Conservation (phyloP, 805 yeast genomes). For the Monosporozyma siamensis region DNA sequence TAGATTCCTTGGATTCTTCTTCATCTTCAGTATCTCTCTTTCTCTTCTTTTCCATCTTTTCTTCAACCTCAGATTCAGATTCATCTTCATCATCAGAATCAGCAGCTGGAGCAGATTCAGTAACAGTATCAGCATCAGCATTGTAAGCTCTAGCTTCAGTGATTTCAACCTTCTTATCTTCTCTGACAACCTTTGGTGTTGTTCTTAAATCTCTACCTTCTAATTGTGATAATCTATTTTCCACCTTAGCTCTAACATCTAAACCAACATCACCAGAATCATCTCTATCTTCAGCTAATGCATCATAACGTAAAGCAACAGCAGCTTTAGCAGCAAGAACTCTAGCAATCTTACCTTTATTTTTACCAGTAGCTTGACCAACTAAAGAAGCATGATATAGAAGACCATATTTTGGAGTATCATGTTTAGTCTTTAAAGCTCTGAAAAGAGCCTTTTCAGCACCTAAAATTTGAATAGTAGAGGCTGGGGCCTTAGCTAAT, state of each 20-base stretch:
- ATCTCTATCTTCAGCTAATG: slow-evolving; percentile 92
- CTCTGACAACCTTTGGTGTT: slow-evolving; percentile 71
- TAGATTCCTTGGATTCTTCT: slow-evolving; percentile 24
- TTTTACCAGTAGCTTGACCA: slow-evolving; percentile 96
- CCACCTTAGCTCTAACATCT: slow-evolving; percentile 86
- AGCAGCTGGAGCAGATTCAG: slow-evolving; percentile 31
- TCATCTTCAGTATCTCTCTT: slow-evolving; percentile 29
- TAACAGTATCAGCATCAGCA: slow-evolving; percentile 81
- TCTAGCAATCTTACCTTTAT: slow-evolving; percentile 98
- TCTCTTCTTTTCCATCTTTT: slow-evolving; percentile 30
- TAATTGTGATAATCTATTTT: slow-evolving; percentile 83
- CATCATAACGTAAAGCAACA: slow-evolving; percentile 92
- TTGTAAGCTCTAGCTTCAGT: slow-evolving; percentile 82
- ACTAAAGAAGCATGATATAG: slow-evolving; percentile 93
- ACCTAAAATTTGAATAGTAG: slow-evolving; percentile 95
- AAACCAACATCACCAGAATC: slow-evolving; percentile 92
- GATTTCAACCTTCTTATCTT: slow-evolving; percentile 78
- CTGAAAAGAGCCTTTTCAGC: slow-evolving; percentile 98
- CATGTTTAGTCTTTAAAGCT: slow-evolving; percentile 96
- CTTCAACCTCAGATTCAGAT: slow-evolving; percentile 29
- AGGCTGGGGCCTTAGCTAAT: slow-evolving; percentile 96
- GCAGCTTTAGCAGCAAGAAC: slow-evolving; percentile 98
- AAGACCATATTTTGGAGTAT: slow-evolving; percentile 97
- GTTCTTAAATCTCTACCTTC: slow-evolving; percentile 97
- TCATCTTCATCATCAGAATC: slow-evolving; percentile 32